Percentiles rank a stretch among this genome's conserved stretches.
Evolutionary conservation across 108 stramenopile genomes (phyloP).

Genomic region (Conticribra guillardii): DNA sequence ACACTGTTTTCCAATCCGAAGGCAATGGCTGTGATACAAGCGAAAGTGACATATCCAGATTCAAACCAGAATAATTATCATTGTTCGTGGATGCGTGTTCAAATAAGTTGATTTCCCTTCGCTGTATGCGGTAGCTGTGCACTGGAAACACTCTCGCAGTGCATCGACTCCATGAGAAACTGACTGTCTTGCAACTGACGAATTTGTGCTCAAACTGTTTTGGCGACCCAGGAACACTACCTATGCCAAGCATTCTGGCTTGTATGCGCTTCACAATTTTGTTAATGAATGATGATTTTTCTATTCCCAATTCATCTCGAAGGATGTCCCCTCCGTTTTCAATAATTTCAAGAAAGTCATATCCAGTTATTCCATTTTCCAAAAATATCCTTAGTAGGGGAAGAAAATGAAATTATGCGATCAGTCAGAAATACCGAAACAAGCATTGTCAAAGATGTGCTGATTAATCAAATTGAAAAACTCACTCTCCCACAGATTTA

Average conservation of each 20-base stretch:
- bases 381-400: constrained; percentile 49
- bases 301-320: constrained; percentile 58
- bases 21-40: not conserved
- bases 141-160: constrained; percentile 53
- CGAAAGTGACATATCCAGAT: constrained; percentile 4
- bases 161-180: constrained; percentile 39
- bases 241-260: constrained; percentile 59
- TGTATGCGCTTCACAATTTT: constrained; percentile 54
- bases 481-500: constrained; percentile 46
- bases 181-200: constrained; percentile 40
- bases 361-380: constrained; percentile 61
- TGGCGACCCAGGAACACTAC: constrained; percentile 35
- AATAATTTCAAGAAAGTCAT: constrained; percentile 71
- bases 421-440: too few relatives aligned
- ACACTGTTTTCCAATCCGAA: constrained; percentile 52
- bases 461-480: too few relatives aligned
- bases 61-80: not conserved
- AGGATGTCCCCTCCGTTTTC: constrained; percentile 51
- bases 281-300: constrained; percentile 35
- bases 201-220: constrained; percentile 19
- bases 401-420: too few relatives aligned
- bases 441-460: too few relatives aligned
- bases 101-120: constrained; percentile 40
- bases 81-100: constrained; percentile 5
- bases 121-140: constrained; percentile 66